Evolutionary conservation across 2,329 filamentous ascomycete species (phyloP).

Genomic region (Penicillium occitanis): DNA sequence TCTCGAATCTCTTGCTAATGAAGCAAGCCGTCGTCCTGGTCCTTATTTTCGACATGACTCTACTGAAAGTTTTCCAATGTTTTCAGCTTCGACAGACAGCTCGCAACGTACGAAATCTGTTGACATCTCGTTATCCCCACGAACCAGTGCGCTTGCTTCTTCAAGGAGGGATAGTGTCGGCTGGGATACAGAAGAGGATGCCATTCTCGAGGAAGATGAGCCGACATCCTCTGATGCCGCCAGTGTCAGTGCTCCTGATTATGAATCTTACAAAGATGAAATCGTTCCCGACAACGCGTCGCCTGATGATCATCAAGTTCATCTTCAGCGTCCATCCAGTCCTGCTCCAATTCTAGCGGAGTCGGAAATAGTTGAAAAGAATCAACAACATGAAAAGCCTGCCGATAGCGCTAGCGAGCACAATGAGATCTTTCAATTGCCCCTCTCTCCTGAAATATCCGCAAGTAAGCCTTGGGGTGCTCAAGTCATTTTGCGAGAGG

Average conservation of each 20-base stretch:
- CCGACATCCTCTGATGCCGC: conserved; percentile 21
- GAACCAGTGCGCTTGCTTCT: conserved; percentile 29
- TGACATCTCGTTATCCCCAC: conserved; percentile 51
- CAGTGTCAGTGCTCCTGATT: conserved; percentile 23
- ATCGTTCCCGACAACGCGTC: conserved; percentile 30
- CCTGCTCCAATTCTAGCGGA: conserved; percentile 40
- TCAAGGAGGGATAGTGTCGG: conserved; percentile 26
- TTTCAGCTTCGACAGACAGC: conserved; percentile 60
- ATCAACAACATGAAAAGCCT: conserved; percentile 19
- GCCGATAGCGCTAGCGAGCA: conserved; percentile 2
- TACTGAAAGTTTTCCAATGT: conserved; percentile 63
- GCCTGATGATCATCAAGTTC: conserved; percentile 29
- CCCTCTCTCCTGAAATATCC: conserved; percentile 33
- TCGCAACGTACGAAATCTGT: conserved; percentile 56
- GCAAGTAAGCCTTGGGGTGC: conserved; percentile 42
- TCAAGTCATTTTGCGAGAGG: conserved; percentile 40
- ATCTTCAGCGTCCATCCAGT: conserved; percentile 48
- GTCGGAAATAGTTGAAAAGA: conserved; percentile 31
- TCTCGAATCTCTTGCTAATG: conserved; percentile 44
- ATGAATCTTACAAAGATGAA: conserved; percentile 27
- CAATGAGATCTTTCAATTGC: conserved; percentile 31
- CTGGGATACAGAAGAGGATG: conserved; percentile 27
- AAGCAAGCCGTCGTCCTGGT: conserved; percentile 31
- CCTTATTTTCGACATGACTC: conserved; percentile 55
- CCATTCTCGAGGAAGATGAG: conserved; percentile 24